These are phyloP conservation scores for Sonneratia alba DNA, from an alignment of 345 rosid genomes.

Conservation along the genomic window DNA sequence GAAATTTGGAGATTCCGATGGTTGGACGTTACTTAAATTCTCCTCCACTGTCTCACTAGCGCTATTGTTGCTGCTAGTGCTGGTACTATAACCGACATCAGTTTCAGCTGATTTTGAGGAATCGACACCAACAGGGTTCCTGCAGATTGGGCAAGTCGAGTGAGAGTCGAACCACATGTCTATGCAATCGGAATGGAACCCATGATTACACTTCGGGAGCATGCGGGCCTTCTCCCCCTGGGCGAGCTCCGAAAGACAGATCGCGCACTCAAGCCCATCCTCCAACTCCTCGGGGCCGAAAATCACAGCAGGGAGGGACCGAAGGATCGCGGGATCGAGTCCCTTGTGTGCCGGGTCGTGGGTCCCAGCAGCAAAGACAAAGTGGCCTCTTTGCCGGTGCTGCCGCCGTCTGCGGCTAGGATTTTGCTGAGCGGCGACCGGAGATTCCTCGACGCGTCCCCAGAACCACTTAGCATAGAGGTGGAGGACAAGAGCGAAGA, in stretches of 20 bases:
- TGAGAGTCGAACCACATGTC: conserved; percentile 98
- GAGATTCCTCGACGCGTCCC: conserved; percentile 56
- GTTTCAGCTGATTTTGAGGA: conserved; percentile 2
- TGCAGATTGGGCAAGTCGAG: conserved; percentile 81
- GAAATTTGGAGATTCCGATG: conserved; percentile 48
- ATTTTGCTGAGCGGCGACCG: conserved; percentile 15
- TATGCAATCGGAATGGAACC: conserved; percentile 89
- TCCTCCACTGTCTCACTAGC: conserved; percentile 18
- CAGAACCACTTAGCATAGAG: conserved; percentile 89
- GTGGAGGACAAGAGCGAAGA: conserved; percentile 61
- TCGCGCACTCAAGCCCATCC: conserved; percentile 70
- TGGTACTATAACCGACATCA: conserved; percentile 8
- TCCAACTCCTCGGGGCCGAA: conserved; percentile 39
- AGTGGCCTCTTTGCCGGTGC: conserved; percentile 49
- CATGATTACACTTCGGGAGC: conserved; percentile 72
- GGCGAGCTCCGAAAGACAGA: conserved; percentile 73
- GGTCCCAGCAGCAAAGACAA: conserved; percentile 47
- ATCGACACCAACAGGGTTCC: conserved; percentile 37
- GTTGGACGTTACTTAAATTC: conserved; percentile 23
- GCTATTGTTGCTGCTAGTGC: background rate
- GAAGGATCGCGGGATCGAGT: conserved; percentile 42
- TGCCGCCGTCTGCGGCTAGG: conserved; percentile 15
- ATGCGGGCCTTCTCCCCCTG: conserved; percentile 67
- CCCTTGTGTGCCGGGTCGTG: conserved; percentile 41
- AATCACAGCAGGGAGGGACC: conserved; percentile 48